A percentile compares a stretch with the other conserved stretches of the same genome.
These are phyloP conservation scores for Phialophora macrospora DNA, from an alignment of 2,329 filamentous ascomycete species.

Conservation along the genomic window DNA sequence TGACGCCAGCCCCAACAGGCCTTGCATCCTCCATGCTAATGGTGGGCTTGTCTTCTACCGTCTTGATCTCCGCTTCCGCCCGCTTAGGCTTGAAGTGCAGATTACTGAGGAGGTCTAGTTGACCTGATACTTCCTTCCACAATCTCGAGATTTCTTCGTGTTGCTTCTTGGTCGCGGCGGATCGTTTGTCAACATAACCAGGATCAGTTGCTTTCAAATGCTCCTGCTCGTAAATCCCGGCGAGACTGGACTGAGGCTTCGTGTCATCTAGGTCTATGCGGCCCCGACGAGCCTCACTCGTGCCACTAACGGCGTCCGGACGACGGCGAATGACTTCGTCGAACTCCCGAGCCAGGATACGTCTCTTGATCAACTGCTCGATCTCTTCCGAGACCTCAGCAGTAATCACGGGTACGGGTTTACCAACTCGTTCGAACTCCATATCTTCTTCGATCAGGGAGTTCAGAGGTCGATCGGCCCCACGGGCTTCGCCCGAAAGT, in stretches of 20 bases:
- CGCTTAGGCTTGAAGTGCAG: conserved; percentile 96
- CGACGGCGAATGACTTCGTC: conserved; percentile 86
- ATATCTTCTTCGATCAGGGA: conserved; percentile 92
- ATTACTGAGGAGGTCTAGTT: conserved; percentile 86
- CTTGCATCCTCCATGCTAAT: conserved; percentile 95
- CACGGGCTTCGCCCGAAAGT: conserved; percentile 83
- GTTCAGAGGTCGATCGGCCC: conserved; percentile 81
- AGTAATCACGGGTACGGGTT: conserved; percentile 92
- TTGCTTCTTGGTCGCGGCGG: conserved; percentile 80
- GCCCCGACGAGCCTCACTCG: conserved; percentile 67
- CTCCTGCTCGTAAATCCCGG: conserved; percentile 93
- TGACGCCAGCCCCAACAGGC: conserved; percentile 76
- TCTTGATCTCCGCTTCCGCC: conserved; percentile 76
- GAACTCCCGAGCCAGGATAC: conserved; percentile 87
- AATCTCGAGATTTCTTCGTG: conserved; percentile 80
- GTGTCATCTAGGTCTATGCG: conserved; percentile 82
- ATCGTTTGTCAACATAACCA: conserved; percentile 77
- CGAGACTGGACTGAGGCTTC: conserved; percentile 84
- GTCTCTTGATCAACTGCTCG: conserved; percentile 89
- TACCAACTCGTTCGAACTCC: conserved; percentile 93
- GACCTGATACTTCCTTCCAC: conserved; percentile 79
- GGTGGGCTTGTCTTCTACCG: conserved; percentile 88
- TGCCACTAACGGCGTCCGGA: conserved; percentile 71
- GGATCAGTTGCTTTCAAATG: conserved; percentile 79
- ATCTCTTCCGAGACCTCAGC: conserved; percentile 88